phyloP scores from a whole-genome alignment of 306 rosid genomes.

The Acmispon strigosus region DNA sequence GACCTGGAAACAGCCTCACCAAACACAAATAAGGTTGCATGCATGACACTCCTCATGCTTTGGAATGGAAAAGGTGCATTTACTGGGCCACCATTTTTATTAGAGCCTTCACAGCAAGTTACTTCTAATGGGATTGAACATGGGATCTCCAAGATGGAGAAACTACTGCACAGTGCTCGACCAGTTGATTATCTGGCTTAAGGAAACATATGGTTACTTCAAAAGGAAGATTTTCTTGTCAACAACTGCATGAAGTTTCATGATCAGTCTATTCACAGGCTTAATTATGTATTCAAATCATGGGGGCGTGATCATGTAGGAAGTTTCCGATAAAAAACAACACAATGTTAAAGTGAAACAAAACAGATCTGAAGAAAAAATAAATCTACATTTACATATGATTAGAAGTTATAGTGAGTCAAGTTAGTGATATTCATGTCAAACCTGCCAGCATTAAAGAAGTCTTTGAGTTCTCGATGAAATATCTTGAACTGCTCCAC shows the following conservation, averaged over 20 bases:
- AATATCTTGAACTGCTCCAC: conserved; percentile 91
- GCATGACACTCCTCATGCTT: background rate
- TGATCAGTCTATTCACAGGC: background rate
- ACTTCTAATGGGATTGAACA: background rate
- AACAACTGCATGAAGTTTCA: background rate
- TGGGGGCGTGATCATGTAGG: conserved; percentile 5
- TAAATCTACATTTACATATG: background rate
- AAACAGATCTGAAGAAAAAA: background rate
- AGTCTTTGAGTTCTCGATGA: conserved; percentile 90
- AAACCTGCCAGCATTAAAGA: conserved; percentile 99
- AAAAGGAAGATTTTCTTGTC: conserved; percentile 1
- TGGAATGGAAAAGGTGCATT: background rate
- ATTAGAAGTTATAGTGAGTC: background rate
- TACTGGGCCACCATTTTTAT: background rate
- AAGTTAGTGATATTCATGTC: conserved; percentile 18
- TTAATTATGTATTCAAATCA: background rate
- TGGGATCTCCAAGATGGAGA: background rate
- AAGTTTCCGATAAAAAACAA: background rate
- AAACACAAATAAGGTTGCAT: background rate
- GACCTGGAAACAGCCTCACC: background rate
- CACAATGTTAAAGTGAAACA: background rate
- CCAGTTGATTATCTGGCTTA: background rate
- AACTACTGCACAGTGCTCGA: background rate
- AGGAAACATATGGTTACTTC: conserved; percentile 11
- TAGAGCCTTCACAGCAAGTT: background rate